phyloP scores from a whole-genome alignment of 495 filamentous ascomycete genomes.

The Penicillium angulare region DNA sequence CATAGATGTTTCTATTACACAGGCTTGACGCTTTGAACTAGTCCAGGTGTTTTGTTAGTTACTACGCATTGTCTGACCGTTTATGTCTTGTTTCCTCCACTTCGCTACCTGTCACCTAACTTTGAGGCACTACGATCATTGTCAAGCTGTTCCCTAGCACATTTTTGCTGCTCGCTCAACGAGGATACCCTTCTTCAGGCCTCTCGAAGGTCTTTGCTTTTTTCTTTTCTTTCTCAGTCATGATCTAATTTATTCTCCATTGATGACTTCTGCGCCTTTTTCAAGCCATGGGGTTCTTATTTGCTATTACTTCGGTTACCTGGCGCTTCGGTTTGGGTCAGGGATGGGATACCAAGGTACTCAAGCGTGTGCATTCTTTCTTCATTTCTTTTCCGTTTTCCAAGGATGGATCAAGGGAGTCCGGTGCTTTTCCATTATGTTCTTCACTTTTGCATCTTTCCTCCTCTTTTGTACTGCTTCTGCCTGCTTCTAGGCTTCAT shows the following conservation, averaged over 20 bases:
- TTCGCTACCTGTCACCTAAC: too few relatives aligned
- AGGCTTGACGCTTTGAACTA: neutral
- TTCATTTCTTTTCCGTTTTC: neutral
- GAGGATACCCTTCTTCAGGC: neutral
- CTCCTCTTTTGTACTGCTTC: neutral
- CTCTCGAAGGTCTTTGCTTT: neutral
- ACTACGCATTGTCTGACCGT: neutral
- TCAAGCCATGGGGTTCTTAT: constrained; percentile 3
- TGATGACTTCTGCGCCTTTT: constrained; percentile 13
- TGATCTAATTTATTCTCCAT: constrained; percentile 9
- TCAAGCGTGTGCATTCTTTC: too few relatives aligned
- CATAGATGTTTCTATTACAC: neutral
- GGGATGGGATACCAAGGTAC: constrained; percentile 13
- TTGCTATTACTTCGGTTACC: neutral
- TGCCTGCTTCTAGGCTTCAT: too few relatives aligned
- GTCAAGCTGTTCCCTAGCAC: too few relatives aligned
- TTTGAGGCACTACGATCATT: too few relatives aligned
- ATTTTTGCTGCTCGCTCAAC: too few relatives aligned
- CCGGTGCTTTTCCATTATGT: neutral
- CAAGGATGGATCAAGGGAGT: neutral
- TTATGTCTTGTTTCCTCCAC: neutral
- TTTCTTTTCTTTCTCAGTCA: constrained; percentile 8
- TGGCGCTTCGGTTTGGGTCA: constrained; percentile 11
- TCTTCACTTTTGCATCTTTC: neutral
- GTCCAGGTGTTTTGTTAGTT: neutral